Evolutionary conservation across 352 stramenopile species (phyloP).

Genomic region (Phytophthora pseudosyringae): DNA sequence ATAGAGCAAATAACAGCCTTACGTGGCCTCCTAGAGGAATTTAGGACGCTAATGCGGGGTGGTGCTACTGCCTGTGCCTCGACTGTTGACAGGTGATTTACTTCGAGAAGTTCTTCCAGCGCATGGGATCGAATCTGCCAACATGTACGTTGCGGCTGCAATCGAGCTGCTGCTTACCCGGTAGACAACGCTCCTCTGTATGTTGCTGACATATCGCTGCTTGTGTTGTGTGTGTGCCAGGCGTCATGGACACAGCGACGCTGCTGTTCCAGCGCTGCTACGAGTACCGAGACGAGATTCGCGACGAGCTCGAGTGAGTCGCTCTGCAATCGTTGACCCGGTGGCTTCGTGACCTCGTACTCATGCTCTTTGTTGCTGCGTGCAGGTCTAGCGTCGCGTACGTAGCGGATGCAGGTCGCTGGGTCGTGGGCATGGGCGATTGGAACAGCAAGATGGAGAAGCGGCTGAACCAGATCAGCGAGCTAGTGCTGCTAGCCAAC

Average conservation of each 20-base stretch:
- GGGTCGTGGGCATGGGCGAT: slow-evolving; percentile 83
- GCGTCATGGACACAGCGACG: slow-evolving; percentile 58
- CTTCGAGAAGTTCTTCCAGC: slow-evolving; percentile 86
- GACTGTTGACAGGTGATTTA: slow-evolving; percentile 69
- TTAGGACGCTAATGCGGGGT: not conserved
- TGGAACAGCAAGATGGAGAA: slow-evolving; percentile 92
- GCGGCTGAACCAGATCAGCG: slow-evolving; percentile 75
- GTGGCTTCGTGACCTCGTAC: not conserved
- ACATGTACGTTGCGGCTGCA: slow-evolving; percentile 34
- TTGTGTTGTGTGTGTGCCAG: slow-evolving; percentile 22
- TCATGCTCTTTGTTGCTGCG: slow-evolving; percentile 11
- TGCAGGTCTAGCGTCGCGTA: slow-evolving; percentile 72
- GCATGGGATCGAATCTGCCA: slow-evolving; percentile 65
- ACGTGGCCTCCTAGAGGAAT: not conserved
- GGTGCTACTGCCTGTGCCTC: not conserved
- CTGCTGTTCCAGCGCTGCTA: slow-evolving; percentile 80
- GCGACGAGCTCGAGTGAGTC: slow-evolving; percentile 80
- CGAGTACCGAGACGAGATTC: slow-evolving; percentile 85
- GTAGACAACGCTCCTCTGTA: not conserved
- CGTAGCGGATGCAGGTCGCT: slow-evolving; percentile 78
- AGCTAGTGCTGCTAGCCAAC: slow-evolving; percentile 84
- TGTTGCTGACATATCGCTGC: not conserved
- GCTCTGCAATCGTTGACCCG: not conserved
- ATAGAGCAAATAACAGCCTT: too few relatives aligned
- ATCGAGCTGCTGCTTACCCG: not conserved